These are phyloP conservation scores for Rhizopus sp. DNA, from an alignment of 371 early-diverging fungal species.

Conservation along the genomic window DNA sequence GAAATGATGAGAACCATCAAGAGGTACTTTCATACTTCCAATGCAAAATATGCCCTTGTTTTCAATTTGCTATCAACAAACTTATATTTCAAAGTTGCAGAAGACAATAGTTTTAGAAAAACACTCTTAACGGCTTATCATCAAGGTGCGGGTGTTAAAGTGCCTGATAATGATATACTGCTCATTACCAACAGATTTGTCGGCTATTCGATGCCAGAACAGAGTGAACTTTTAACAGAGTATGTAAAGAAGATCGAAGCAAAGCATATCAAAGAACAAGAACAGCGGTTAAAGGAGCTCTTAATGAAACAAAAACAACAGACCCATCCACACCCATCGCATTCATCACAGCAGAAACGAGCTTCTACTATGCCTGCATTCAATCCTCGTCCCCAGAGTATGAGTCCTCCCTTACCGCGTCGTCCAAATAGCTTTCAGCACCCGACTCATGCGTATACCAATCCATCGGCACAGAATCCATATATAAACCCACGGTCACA, in stretches of 20 bases:
- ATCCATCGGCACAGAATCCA: too few relatives aligned
- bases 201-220: neutral
- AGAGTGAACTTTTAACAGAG: neutral
- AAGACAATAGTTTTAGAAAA: neutral
- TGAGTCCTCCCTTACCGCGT: neutral
- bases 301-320: neutral
- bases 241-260: conserved; percentile 8
- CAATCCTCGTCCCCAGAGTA: neutral
- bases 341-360: neutral
- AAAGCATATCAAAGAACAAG: neutral
- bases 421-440: neutral
- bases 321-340: too few relatives aligned
- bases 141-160: neutral
- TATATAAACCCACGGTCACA: neutral
- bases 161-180: conserved; percentile 4
- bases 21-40: neutral
- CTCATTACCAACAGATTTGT: neutral
- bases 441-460: too few relatives aligned
- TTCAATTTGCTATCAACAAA: neutral
- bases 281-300: neutral
- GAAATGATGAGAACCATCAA: conserved; percentile 1
- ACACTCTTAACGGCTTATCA: neutral
- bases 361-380: neutral
- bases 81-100: neutral
- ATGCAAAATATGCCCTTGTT: neutral